A percentile compares a stretch with the other conserved stretches of the same genome.
phyloP scores from a whole-genome alignment of 2,329 filamentous ascomycete species.

The Aplosporella prunicola region DNA sequence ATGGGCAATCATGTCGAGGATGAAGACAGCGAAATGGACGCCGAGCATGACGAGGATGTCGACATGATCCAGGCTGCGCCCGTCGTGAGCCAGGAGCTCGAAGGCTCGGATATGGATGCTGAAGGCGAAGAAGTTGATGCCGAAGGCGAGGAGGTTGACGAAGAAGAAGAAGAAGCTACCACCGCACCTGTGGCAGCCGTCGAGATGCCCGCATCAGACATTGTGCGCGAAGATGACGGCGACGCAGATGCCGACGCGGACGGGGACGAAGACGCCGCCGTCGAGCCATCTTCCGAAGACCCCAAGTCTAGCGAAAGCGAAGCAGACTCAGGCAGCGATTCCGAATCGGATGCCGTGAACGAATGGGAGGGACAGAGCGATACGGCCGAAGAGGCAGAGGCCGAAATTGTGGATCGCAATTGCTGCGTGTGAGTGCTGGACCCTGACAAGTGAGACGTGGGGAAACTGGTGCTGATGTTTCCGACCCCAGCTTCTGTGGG shows the following conservation, averaged over 20 bases:
- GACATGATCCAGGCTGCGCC: slow-evolving; percentile 20
- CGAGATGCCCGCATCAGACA: slow-evolving; percentile 32
- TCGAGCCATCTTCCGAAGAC: slow-evolving; percentile 25
- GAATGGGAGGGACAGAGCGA: slow-evolving; percentile 46
- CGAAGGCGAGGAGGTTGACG: slow-evolving; percentile 41
- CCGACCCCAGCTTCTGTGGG: slow-evolving; percentile 59
- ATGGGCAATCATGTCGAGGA: slow-evolving; percentile 23
- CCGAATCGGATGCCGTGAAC: slow-evolving; percentile 48
- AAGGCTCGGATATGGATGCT: slow-evolving; percentile 38
- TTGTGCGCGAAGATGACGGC: slow-evolving; percentile 20
- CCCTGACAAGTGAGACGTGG: slow-evolving; percentile 12
- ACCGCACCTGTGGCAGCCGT: slow-evolving; percentile 32
- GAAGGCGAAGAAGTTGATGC: slow-evolving; percentile 39
- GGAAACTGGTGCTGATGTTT: slow-evolving; percentile 19
- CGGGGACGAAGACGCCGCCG: slow-evolving; percentile 30
- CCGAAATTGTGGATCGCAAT: slow-evolving; percentile 43
- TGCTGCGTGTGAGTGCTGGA: slow-evolving; percentile 52
- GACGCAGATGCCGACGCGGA: slow-evolving; percentile 34
- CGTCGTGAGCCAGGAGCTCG: slow-evolving; percentile 21
- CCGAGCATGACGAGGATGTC: slow-evolving; percentile 30
- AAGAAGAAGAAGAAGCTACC: slow-evolving; percentile 40
- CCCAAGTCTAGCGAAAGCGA: slow-evolving; percentile 29
- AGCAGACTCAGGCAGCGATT: slow-evolving; percentile 28
- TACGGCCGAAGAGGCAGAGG: slow-evolving; percentile 49
- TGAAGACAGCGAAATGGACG: slow-evolving; percentile 28